These are phyloP conservation scores for Atalantia buxifolia DNA, from an alignment of 345 rosid genomes.

Conservation along the genomic window DNA sequence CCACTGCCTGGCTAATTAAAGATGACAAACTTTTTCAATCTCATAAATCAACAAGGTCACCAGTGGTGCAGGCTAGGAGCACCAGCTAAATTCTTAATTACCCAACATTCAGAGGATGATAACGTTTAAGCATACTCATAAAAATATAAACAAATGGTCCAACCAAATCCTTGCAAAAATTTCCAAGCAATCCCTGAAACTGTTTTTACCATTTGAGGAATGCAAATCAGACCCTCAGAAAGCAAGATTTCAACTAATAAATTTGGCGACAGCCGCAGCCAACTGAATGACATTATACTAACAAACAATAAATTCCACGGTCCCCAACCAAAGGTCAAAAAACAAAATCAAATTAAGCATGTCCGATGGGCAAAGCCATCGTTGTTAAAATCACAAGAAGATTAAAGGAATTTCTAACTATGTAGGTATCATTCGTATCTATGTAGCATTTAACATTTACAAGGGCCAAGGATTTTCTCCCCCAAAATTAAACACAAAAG, in stretches of 20 bases:
- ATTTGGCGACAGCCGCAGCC: not conserved
- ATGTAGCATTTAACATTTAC: not conserved
- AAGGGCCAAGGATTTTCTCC: not conserved
- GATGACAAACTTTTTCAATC: not conserved
- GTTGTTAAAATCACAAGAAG: not conserved
- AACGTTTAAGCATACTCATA: not conserved
- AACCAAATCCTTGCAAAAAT: not conserved
- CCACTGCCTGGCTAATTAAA: constrained; percentile 42
- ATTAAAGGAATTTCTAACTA: not conserved
- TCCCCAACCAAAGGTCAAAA: too few relatives aligned
- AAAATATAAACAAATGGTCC: not conserved
- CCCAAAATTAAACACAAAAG: not conserved
- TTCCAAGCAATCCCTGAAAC: not conserved
- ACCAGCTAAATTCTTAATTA: not conserved
- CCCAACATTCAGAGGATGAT: not conserved
- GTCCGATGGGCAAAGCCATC: not conserved
- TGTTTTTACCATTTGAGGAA: not conserved
- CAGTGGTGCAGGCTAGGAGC: not conserved
- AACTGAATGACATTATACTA: not conserved
- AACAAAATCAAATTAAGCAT: not conserved
- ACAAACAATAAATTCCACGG: not conserved
- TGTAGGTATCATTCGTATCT: not conserved
- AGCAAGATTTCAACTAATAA: not conserved
- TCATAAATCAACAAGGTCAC: not conserved
- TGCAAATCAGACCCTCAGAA: not conserved